These are phyloP conservation scores for Aspergillus neotritici DNA, from an alignment of 2,329 filamentous ascomycete genomes.

Conservation along the genomic window DNA sequence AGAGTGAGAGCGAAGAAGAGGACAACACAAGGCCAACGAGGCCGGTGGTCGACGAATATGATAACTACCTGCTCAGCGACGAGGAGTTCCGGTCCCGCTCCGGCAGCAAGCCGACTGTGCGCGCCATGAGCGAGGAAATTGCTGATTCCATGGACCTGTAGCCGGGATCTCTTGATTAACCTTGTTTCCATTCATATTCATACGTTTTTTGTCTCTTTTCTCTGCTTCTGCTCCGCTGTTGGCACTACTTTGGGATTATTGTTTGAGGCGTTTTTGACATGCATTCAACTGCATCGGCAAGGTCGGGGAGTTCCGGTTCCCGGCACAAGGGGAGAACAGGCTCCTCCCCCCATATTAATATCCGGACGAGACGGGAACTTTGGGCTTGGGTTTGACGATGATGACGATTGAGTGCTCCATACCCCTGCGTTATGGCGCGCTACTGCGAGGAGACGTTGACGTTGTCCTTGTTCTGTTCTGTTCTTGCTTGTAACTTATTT, in stretches of 20 bases:
- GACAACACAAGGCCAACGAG: conserved; percentile 14
- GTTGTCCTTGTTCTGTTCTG: conserved; percentile 4
- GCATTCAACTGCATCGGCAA: conserved; percentile 22
- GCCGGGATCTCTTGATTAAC: conserved; percentile 9
- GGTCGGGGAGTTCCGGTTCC: conserved; percentile 18
- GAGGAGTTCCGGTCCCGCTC: conserved; percentile 37
- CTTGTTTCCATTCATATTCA: conserved; percentile 2
- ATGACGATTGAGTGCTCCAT: conserved; percentile 5
- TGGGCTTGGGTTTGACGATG: neutral
- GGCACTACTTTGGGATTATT: conserved; percentile 1
- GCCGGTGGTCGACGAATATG: conserved; percentile 36
- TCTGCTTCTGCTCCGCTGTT: neutral
- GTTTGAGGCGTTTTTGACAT: conserved; percentile 9
- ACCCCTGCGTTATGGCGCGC: neutral
- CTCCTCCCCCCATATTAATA: conserved; percentile 7
- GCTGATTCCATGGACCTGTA: conserved; percentile 50
- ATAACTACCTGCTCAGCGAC: conserved; percentile 42
- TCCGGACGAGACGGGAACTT: too few species aligned
- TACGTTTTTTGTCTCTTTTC: conserved; percentile 3
- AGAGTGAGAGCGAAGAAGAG: conserved; percentile 40
- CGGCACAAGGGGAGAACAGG: conserved; percentile 10
- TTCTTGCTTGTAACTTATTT: neutral
- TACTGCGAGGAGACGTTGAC: conserved; percentile 4
- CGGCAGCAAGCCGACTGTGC: conserved; percentile 41
- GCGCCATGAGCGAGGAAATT: conserved; percentile 51